phyloP scores from a whole-genome alignment of 2,329 filamentous ascomycete species.

The Teratosphaeria destructans region DNA sequence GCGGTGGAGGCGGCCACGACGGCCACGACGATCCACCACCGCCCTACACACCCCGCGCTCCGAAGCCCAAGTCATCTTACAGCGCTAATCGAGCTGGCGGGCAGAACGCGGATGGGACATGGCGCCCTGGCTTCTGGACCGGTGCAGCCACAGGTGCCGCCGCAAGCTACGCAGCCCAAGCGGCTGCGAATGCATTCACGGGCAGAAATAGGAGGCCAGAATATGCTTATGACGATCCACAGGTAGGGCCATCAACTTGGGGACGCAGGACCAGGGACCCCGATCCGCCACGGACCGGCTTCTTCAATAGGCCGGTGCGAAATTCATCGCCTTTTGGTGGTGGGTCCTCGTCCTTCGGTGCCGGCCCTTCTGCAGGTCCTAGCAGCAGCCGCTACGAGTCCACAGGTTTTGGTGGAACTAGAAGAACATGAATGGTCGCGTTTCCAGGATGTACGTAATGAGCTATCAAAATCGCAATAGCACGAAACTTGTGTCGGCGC shows the following conservation, averaged over 20 bases:
- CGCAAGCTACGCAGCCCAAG: conserved; percentile 14
- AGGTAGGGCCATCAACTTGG: conserved; percentile 22
- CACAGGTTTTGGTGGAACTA: conserved; percentile 27
- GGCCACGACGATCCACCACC: conserved; percentile 43
- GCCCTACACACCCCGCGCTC: conserved; percentile 31
- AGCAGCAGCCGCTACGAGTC: conserved; percentile 23
- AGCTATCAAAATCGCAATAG: not conserved
- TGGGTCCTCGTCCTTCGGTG: conserved; percentile 9
- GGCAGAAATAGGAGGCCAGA: conserved; percentile 9
- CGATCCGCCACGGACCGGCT: not conserved
- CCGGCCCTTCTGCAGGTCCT: conserved; percentile 3
- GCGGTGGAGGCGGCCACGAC: conserved; percentile 33
- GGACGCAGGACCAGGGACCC: conserved; percentile 12
- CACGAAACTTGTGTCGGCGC: not conserved
- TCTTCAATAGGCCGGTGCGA: not conserved
- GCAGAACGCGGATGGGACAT: conserved; percentile 24
- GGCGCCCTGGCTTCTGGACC: conserved; percentile 66
- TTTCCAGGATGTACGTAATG: not conserved
- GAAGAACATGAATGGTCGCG: conserved; percentile 13
- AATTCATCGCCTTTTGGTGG: not conserved
- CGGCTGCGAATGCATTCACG: conserved; percentile 3
- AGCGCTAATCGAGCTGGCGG: conserved; percentile 4
- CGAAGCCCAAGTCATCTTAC: conserved; percentile 8
- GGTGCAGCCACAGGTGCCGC: conserved; percentile 47
- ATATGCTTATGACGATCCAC: conserved; percentile 5